Conservation (phyloP, 2,329 filamentous ascomycete species). For the Alternaria triticimaculans region DNA sequence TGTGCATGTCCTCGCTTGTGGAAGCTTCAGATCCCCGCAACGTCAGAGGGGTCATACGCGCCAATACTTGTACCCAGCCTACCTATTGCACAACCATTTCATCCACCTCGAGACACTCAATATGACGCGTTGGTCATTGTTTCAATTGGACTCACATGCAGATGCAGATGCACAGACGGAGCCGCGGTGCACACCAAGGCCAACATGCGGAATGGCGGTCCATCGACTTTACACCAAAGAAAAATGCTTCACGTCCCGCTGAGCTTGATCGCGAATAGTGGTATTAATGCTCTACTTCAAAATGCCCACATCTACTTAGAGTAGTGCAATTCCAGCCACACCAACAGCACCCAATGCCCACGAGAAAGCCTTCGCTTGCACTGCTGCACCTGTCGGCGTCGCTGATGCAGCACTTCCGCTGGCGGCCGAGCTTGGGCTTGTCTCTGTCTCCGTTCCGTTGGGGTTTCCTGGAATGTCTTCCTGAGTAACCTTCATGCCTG, state of each 20-base stretch:
- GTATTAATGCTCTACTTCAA: not conserved
- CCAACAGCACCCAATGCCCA: constrained; percentile 47
- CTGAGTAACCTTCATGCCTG: constrained; percentile 57
- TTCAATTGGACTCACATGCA: not conserved
- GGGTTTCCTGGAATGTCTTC: constrained; percentile 54
- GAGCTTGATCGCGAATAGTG: not conserved
- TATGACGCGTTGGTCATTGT: not conserved
- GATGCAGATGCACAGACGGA: not conserved
- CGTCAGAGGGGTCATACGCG: constrained; percentile 13
- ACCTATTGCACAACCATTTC: not conserved
- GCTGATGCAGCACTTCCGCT: constrained; percentile 24
- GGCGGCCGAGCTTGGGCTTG: constrained; percentile 24
- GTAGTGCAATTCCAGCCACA: constrained; percentile 37
- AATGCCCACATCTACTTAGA: constrained; percentile 20
- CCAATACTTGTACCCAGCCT: not conserved
- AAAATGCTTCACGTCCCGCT: not conserved
- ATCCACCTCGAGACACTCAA: not conserved
- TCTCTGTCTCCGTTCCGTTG: constrained; percentile 49
- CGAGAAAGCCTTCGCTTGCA: constrained; percentile 38
- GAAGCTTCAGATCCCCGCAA: constrained; percentile 20
- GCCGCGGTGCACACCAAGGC: not conserved
- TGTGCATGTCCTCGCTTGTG: constrained; percentile 33
- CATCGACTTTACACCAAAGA: not conserved
- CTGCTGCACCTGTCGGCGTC: constrained; percentile 30
- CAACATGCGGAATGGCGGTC: not conserved